Percentiles rank a stretch among this genome's conserved stretches.
phyloP scores from a whole-genome alignment of 225 moss, liverwort and hornwort species.

The Takakia lepidozioides region DNA sequence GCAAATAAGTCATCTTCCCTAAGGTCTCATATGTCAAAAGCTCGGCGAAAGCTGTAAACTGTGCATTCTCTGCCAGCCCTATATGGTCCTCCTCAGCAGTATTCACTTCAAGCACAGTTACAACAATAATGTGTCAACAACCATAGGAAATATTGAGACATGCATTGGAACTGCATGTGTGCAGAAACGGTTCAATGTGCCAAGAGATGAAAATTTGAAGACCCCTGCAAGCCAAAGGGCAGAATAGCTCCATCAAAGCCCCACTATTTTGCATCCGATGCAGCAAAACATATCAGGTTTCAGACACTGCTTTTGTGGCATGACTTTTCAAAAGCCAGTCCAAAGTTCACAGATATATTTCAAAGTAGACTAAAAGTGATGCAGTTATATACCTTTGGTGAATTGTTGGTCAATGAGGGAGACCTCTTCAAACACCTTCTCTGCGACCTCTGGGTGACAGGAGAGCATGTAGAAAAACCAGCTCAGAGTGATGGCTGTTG shows the following conservation, averaged over 20 bases:
- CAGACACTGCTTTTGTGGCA: too few relatives aligned
- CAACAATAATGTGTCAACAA: not conserved
- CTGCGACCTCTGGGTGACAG: slow-evolving; percentile 24
- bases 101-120: not conserved
- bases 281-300: too few relatives aligned
- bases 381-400: slow-evolving; percentile 2
- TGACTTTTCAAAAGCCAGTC: too few relatives aligned
- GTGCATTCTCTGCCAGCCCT: not conserved
- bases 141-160: not conserved
- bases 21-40: slow-evolving; percentile 39
- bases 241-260: too few relatives aligned
- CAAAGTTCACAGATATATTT: too few relatives aligned
- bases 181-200: not conserved
- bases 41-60: slow-evolving; percentile 13
- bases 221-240: too few relatives aligned
- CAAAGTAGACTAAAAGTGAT: not conserved
- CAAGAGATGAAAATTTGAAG: not conserved
- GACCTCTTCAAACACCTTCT: slow-evolving; percentile 43
- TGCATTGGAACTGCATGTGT: too few relatives aligned
- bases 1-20: slow-evolving; percentile 55
- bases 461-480: slow-evolving; percentile 56
- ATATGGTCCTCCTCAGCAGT: not conserved
- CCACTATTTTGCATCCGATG: too few relatives aligned
- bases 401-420: not conserved
- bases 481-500: slow-evolving; percentile 29